Conservation (phyloP, 139 green algal species). For the Volvox africanus region DNA sequence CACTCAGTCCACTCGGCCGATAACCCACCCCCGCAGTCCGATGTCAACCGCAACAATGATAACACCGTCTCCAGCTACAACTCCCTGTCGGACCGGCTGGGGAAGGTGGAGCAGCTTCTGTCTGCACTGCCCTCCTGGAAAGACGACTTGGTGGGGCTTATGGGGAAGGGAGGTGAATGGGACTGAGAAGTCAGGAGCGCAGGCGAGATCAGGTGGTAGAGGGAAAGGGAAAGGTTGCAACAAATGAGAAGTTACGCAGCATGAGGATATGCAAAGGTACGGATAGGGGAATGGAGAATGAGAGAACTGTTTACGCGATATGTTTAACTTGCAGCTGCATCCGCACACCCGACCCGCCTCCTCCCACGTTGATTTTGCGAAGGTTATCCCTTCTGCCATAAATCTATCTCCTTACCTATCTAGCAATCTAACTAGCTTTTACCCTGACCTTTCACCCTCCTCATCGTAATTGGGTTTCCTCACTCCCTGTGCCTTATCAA, state of each 20-base stretch:
- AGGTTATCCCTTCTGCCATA: too few species aligned
- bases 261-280: not conserved
- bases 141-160: conserved; percentile 54
- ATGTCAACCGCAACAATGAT: conserved; percentile 2
- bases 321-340: too few species aligned
- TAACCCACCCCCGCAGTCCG: not conserved
- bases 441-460: too few species aligned
- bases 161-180: not conserved
- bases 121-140: conserved; percentile 61
- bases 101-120: conserved; percentile 54
- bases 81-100: conserved; percentile 49
- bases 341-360: too few species aligned
- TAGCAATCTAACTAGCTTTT: too few species aligned
- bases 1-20: not conserved
- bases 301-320: too few species aligned
- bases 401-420: too few species aligned
- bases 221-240: not conserved
- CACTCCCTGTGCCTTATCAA: too few species aligned
- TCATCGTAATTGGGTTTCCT: too few species aligned
- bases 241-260: not conserved
- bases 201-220: not conserved
- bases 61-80: not conserved
- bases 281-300: not conserved
- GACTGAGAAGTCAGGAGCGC: too few species aligned
- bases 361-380: too few species aligned